Percentiles rank a stretch among this genome's conserved stretches.
These are phyloP conservation scores for Calonectria pseudoreteaudii DNA, from an alignment of 2,329 filamentous ascomycete species.

Conservation along the genomic window DNA sequence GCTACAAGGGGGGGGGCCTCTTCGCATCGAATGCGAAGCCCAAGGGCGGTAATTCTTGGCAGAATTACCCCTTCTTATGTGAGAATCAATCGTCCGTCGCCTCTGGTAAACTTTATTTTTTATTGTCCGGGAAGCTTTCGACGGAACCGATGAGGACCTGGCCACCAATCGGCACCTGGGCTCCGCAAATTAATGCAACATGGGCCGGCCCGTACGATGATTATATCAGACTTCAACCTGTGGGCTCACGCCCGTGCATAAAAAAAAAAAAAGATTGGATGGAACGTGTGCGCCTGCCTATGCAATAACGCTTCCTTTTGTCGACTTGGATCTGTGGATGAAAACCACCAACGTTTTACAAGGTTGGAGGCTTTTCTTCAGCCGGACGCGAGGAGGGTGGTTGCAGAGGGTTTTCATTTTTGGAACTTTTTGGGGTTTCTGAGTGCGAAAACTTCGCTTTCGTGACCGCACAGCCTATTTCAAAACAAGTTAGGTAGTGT, in stretches of 20 bases:
- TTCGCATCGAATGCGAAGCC: neutral
- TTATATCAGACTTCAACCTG: neutral
- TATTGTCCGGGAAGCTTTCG: neutral
- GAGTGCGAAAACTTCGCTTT: neutral
- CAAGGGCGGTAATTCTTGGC: neutral
- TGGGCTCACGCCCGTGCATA: neutral
- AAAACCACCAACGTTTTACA: neutral
- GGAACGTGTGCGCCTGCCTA: neutral
- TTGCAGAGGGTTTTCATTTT: neutral
- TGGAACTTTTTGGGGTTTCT: neutral
- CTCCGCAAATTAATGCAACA: too few species aligned
- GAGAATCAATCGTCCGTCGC: neutral
- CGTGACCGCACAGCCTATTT: neutral
- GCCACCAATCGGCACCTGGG: neutral
- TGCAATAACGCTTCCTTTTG: neutral
- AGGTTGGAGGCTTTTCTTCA: neutral
- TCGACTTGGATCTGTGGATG: neutral
- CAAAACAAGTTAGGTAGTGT: neutral
- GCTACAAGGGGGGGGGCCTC: neutral
- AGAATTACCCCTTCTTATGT: neutral
- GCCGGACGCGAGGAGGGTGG: neutral
- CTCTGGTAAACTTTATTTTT: neutral
- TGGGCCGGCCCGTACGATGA: neutral
- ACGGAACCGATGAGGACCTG: neutral
- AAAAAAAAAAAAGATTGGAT: too few species aligned